Evolutionary conservation across 2,329 filamentous ascomycete species (phyloP).

Genomic region (Phialemoniopsis sp.): DNA sequence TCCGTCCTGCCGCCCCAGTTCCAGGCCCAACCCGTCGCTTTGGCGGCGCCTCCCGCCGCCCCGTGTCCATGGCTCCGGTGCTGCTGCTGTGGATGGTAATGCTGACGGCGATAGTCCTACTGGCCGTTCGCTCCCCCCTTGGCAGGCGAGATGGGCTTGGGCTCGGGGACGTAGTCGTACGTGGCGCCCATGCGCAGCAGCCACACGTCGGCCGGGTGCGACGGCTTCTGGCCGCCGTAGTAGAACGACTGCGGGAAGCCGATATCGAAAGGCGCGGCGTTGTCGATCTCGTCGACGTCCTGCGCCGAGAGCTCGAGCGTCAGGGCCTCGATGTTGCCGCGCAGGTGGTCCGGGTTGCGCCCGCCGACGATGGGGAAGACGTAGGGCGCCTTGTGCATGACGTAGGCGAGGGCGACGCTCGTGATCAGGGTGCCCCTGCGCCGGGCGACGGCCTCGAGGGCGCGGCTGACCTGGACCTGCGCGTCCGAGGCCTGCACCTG

Average conservation of each 20-base stretch:
- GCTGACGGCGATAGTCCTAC: slow-evolving; percentile 27
- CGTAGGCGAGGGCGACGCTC: slow-evolving; percentile 63
- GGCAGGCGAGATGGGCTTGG: slow-evolving; percentile 34
- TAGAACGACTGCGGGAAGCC: slow-evolving; percentile 66
- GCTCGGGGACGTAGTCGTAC: slow-evolving; percentile 44
- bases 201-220: slow-evolving; percentile 35
- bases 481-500: slow-evolving; percentile 37
- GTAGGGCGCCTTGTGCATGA: slow-evolving; percentile 67
- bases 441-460: slow-evolving; percentile 44
- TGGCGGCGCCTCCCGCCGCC: too few relatives aligned
- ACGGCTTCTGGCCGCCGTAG: slow-evolving; percentile 30
- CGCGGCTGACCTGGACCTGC: slow-evolving; percentile 45
- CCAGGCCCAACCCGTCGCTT: too few relatives aligned
- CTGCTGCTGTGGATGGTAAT: too few relatives aligned
- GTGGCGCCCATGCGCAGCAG: slow-evolving; percentile 40
- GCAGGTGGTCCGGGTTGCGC: slow-evolving; percentile 64
- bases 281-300: slow-evolving; percentile 65
- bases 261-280: slow-evolving; percentile 54
- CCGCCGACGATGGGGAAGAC: slow-evolving; percentile 73
- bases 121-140: slow-evolving; percentile 25
- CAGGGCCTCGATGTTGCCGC: slow-evolving; percentile 66
- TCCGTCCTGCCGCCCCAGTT: too few relatives aligned
- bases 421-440: slow-evolving; percentile 38
- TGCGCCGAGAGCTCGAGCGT: slow-evolving; percentile 52
- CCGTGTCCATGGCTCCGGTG: too few relatives aligned